phyloP scores from a whole-genome alignment of 352 stramenopile genomes.

The Phytophthora multivora region DNA sequence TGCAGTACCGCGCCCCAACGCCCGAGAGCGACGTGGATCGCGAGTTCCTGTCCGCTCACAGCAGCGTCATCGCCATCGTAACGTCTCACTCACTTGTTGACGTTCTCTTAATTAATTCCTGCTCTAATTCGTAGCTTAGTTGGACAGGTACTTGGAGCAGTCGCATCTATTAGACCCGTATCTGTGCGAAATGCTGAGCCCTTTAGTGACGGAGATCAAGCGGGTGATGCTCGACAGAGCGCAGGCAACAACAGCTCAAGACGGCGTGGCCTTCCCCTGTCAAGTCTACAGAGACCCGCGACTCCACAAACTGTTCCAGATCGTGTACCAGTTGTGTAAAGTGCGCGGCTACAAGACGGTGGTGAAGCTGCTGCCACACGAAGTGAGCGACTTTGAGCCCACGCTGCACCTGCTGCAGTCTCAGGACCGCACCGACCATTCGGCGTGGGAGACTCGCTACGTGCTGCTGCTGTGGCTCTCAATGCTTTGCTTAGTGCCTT shows the following conservation, averaged over 20 bases:
- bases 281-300: constrained; percentile 74
- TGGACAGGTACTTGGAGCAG: constrained; percentile 91
- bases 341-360: constrained; percentile 97
- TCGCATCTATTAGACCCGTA: constrained; percentile 90
- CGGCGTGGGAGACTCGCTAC: constrained; percentile 76
- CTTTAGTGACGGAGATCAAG: constrained; percentile 70
- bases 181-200: constrained; percentile 76
- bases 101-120: too few relatives aligned
- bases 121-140: constrained; percentile 26
- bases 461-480: constrained; percentile 97
- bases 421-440: constrained; percentile 85
- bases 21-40: constrained; percentile 52
- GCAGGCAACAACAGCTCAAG: neutral
- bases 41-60: constrained; percentile 47
- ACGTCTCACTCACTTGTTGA: too few relatives aligned
- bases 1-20: constrained; percentile 28
- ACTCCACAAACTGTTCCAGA: constrained; percentile 87
- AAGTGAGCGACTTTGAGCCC: constrained; percentile 96
- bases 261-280: constrained; percentile 63
- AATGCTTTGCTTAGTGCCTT: constrained; percentile 97
- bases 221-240: constrained; percentile 51
- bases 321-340: constrained; percentile 97
- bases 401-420: constrained; percentile 89
- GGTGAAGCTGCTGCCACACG: constrained; percentile 95
- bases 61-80: constrained; percentile 57